Evolutionary conservation across 2,329 filamentous ascomycete species (phyloP).

Genomic region (Alternaria ventricosa): DNA sequence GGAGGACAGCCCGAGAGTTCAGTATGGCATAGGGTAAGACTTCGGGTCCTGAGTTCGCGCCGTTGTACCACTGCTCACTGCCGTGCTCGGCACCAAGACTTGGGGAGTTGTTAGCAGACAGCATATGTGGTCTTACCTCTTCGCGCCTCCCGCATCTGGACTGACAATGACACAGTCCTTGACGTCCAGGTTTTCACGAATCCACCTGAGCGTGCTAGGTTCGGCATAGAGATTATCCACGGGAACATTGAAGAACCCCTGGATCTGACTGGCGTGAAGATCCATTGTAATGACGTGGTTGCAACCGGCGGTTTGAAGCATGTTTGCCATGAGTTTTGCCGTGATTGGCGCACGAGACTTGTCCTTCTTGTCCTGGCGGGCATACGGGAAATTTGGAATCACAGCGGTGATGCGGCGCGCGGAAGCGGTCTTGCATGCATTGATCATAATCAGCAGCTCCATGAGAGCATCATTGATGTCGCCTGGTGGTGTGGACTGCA

Average conservation of each 20-base stretch:
- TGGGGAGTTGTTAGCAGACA: not conserved
- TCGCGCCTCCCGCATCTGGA: constrained; percentile 92
- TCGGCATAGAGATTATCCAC: constrained; percentile 90
- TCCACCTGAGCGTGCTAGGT: constrained; percentile 90
- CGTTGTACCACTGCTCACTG: not conserved
- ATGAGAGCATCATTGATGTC: constrained; percentile 98
- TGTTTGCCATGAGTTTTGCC: constrained; percentile 94
- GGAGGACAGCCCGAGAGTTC: constrained; percentile 1
- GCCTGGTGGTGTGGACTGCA: constrained; percentile 92
- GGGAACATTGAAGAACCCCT: constrained; percentile 91
- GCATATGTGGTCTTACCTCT: constrained; percentile 63
- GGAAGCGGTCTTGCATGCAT: constrained; percentile 85
- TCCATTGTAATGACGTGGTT: constrained; percentile 97
- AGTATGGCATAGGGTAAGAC: not conserved
- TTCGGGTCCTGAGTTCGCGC: not conserved
- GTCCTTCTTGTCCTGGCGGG: constrained; percentile 97
- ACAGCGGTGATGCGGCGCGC: constrained; percentile 94
- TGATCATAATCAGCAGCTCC: constrained; percentile 98
- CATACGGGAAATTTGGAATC: constrained; percentile 95
- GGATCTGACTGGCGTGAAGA: constrained; percentile 89
- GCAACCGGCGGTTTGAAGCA: constrained; percentile 93
- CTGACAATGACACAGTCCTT: constrained; percentile 92
- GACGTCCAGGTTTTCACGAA: constrained; percentile 81
- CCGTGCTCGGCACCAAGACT: not conserved
- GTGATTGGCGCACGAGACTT: constrained; percentile 95